A percentile compares a stretch with the other conserved stretches of the same genome.
These are phyloP conservation scores for Dictyostelium purpureum DNA, from an alignment of 78 protist genomes.

Conservation along the genomic window DNA sequence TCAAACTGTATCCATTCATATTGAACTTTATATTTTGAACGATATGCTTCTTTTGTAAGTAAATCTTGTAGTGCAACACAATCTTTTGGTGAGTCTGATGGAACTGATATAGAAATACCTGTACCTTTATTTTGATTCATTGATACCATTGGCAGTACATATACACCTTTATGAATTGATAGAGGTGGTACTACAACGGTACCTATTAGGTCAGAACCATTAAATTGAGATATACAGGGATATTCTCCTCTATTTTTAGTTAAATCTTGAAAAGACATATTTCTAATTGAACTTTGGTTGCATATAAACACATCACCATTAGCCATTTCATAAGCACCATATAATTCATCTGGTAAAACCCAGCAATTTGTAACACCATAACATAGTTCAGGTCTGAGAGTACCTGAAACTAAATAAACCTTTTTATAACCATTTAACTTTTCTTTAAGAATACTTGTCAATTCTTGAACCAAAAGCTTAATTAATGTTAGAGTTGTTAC, in stretches of 20 bases:
- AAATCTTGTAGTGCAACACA: slow-evolving; percentile 94
- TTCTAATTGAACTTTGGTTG: slow-evolving; percentile 91
- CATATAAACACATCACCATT: slow-evolving; percentile 86
- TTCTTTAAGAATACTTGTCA: slow-evolving; percentile 60
- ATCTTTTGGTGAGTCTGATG: slow-evolving; percentile 99
- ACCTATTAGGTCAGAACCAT: slow-evolving; percentile 96
- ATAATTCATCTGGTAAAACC: slow-evolving; percentile 94
- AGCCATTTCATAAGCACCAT: slow-evolving; percentile 92
- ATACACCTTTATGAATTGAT: slow-evolving; percentile 81
- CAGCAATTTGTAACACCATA: slow-evolving; percentile 99
- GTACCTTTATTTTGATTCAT: slow-evolving; percentile 95
- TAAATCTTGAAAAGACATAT: slow-evolving; percentile 93
- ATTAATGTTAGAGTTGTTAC: slow-evolving; percentile 98
- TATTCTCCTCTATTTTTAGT: slow-evolving; percentile 81
- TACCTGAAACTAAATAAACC: slow-evolving; percentile 97
- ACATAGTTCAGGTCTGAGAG: slow-evolving; percentile 99
- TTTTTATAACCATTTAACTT: slow-evolving; percentile 26
- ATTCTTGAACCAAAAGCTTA: slow-evolving; percentile 90
- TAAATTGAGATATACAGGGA: slow-evolving; percentile 34
- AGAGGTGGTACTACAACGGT: slow-evolving; percentile 92
- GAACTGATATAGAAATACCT: slow-evolving; percentile 97
- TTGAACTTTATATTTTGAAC: slow-evolving; percentile 87
- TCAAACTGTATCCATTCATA: slow-evolving; percentile 91
- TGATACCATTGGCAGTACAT: slow-evolving; percentile 96
- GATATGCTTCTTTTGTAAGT: slow-evolving; percentile 88